Evolutionary conservation across 306 rosid genomes (phyloP).

Genomic region (Pterocarpus santalinus): DNA sequence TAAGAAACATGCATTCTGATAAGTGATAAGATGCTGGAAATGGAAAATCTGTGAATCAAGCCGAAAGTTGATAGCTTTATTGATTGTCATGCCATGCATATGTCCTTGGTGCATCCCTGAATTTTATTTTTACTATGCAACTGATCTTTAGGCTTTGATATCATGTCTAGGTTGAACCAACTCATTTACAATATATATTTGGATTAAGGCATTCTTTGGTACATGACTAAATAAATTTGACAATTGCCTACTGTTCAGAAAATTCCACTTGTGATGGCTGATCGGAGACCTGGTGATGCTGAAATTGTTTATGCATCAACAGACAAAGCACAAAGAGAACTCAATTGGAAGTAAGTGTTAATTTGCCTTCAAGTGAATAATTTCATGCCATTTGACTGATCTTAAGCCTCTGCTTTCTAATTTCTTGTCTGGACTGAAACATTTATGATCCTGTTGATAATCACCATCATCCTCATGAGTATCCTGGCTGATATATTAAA

Average conservation of each 20-base stretch:
- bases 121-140: not conserved
- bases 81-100: not conserved
- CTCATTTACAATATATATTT: conserved; percentile 14
- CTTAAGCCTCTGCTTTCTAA: not conserved
- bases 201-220: conserved; percentile 33
- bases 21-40: conserved; percentile 3
- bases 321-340: conserved; percentile 76
- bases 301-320: conserved; percentile 93
- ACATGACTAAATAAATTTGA: conserved; percentile 19
- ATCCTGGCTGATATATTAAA: not conserved
- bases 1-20: not conserved
- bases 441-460: not conserved
- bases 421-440: not conserved
- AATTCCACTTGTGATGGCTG: conserved; percentile 78
- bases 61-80: not conserved
- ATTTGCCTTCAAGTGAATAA: conserved; percentile 13
- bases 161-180: conserved; percentile 11
- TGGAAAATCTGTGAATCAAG: conserved; percentile 21
- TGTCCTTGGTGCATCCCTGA: conserved; percentile 2
- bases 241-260: conserved; percentile 60
- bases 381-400: not conserved
- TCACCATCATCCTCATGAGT: not conserved
- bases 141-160: conserved; percentile 15
- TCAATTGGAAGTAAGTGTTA: conserved; percentile 85
- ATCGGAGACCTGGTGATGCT: conserved; percentile 90